Conservation (phyloP, 768 basidiomycete species). For the Suillus spraguei region DNA sequence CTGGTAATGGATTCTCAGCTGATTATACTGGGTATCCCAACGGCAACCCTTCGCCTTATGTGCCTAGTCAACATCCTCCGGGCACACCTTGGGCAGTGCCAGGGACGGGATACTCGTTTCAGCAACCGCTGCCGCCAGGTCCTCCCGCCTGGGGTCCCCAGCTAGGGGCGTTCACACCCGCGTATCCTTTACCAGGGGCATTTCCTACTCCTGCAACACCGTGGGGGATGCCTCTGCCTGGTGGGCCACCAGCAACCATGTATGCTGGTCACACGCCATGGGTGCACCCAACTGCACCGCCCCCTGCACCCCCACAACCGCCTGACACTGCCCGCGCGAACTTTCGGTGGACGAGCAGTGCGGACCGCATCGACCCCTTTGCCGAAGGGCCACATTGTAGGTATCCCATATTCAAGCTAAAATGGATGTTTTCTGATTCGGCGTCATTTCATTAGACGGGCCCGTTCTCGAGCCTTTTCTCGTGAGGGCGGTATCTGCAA, state of each 20-base stretch:
- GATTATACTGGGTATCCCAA: slow-evolving; percentile 37
- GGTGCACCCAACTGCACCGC: slow-evolving; percentile 26
- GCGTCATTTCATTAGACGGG: slow-evolving; percentile 47
- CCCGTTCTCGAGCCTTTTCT: slow-evolving; percentile 71
- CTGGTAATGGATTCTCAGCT: slow-evolving; percentile 21
- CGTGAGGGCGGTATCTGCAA: slow-evolving; percentile 48
- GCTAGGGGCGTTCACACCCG: background rate
- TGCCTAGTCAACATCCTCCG: slow-evolving; percentile 20
- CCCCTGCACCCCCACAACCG: slow-evolving; percentile 21
- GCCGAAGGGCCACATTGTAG: slow-evolving; percentile 45
- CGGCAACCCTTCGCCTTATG: slow-evolving; percentile 30
- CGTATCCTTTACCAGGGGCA: slow-evolving; percentile 5
- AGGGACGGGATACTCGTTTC: slow-evolving; percentile 28
- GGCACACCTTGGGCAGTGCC: slow-evolving; percentile 23
- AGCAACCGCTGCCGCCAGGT: slow-evolving; percentile 35
- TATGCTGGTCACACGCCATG: slow-evolving; percentile 29
- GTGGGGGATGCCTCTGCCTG: slow-evolving; percentile 23
- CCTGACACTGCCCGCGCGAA: slow-evolving; percentile 29
- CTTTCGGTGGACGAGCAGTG: slow-evolving; percentile 31
- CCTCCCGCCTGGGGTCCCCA: slow-evolving; percentile 25
- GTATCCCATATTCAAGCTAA: slow-evolving; percentile 18
- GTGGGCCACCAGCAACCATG: slow-evolving; percentile 19
- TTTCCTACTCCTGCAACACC: slow-evolving; percentile 28
- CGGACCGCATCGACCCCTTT: slow-evolving; percentile 39
- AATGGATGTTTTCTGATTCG: slow-evolving; percentile 14